These are phyloP conservation scores for Arachis hypogaea DNA, from an alignment of 306 rosid genomes.

Conservation along the genomic window DNA sequence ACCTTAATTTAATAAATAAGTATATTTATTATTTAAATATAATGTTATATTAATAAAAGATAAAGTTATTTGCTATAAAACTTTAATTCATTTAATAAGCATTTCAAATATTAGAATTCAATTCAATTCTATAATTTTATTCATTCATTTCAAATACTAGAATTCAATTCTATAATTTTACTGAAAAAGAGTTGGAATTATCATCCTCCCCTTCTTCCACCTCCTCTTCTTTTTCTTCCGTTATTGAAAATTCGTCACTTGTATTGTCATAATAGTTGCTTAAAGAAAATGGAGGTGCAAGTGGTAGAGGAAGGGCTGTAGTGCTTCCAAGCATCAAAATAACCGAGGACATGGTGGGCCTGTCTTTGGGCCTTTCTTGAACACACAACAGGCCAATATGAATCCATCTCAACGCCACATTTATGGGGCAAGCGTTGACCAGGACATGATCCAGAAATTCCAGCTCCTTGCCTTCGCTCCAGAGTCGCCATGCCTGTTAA, in stretches of 20 bases:
- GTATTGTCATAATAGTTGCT: background rate
- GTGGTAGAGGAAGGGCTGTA: constrained; percentile 27
- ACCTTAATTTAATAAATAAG: too few species aligned
- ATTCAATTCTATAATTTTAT: too few species aligned
- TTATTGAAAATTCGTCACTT: constrained; percentile 6
- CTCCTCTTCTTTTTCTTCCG: background rate
- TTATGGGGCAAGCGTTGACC: constrained; percentile 19
- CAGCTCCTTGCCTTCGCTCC: constrained; percentile 38
- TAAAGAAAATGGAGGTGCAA: constrained; percentile 37
- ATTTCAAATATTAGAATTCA: too few species aligned
- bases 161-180: background rate
- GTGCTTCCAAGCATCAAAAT: constrained; percentile 42
- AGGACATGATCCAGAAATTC: constrained; percentile 31
- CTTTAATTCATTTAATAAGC: too few species aligned
- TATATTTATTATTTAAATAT: too few species aligned
- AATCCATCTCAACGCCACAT: constrained; percentile 43
- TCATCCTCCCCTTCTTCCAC: too few species aligned
- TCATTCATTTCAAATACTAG: too few species aligned
- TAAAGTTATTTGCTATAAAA: too few species aligned
- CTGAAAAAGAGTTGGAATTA: background rate
- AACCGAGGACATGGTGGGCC: constrained; percentile 44
- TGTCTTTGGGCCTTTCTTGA: constrained; percentile 38
- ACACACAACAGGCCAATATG: constrained; percentile 48
- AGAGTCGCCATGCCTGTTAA: constrained; percentile 38
- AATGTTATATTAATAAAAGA: too few species aligned